Evolutionary conservation across 169 alveolate genomes (phyloP).

Genomic region (Plasmodium cynomolgi): DNA sequence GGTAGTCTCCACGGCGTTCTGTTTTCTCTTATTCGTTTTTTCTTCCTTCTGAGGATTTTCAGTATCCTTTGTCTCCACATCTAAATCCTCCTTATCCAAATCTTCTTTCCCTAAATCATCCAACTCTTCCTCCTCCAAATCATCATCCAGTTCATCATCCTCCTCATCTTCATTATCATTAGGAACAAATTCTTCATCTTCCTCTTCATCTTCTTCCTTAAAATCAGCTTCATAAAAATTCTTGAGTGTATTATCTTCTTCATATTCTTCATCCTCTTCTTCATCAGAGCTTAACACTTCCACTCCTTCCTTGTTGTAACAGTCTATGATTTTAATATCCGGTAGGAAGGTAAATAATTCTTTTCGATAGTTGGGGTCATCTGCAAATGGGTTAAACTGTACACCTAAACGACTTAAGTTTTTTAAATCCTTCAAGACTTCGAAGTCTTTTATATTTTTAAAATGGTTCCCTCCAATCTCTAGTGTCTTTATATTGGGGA

Average conservation of each 20-base stretch:
- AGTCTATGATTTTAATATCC: slow-evolving; percentile 87
- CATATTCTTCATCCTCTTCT: slow-evolving; percentile 89
- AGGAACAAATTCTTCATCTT: slow-evolving; percentile 91
- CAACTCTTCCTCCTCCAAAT: slow-evolving; percentile 73
- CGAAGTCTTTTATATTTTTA: slow-evolving; percentile 84
- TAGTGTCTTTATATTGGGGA: slow-evolving; percentile 88
- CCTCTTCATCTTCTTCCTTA: slow-evolving; percentile 90
- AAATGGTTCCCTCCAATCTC: slow-evolving; percentile 92
- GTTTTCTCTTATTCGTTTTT: slow-evolving; percentile 78
- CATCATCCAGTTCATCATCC: slow-evolving; percentile 87
- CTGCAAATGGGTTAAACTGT: slow-evolving; percentile 91
- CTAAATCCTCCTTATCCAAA: slow-evolving; percentile 35
- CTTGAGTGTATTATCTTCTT: slow-evolving; percentile 87
- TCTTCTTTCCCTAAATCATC: slow-evolving; percentile 46
- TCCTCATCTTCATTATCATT: slow-evolving; percentile 86
- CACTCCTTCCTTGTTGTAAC: slow-evolving; percentile 87
- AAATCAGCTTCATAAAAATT: slow-evolving; percentile 90
- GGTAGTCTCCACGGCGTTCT: slow-evolving; percentile 14
- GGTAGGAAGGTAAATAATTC: slow-evolving; percentile 88
- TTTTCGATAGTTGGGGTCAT: slow-evolving; percentile 85
- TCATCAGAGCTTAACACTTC: slow-evolving; percentile 88
- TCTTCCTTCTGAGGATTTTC: slow-evolving; percentile 87
- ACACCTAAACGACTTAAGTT: slow-evolving; percentile 83
- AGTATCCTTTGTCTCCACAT: slow-evolving; percentile 66
- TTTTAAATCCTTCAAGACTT: slow-evolving; percentile 71